Base-by-base conservation (phyloP, 2,329 filamentous ascomycete species). In the Stachybotrys echinatus region DNA sequence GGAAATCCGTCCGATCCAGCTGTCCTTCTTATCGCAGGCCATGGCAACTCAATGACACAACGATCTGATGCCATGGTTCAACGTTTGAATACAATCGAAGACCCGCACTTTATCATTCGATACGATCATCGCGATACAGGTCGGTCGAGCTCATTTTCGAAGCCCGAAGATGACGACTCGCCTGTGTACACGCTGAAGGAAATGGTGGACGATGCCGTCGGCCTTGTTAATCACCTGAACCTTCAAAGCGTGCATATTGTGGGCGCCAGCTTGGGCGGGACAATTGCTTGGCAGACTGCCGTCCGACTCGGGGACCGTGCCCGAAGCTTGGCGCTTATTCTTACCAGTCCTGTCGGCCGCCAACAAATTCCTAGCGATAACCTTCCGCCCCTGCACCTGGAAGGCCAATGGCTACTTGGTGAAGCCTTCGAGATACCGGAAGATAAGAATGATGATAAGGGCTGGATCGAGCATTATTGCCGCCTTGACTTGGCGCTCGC, bases 201-300 rank as follows among this genome's bases (percentile, higher is more conserved):
- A 17, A 61, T 65, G 61, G 60, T 55, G 10, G 46, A 50, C 3
- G 61, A 65, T 12, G 52, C 61, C 5, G 61, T 63, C n/a, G 58
- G 57, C 1, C 56, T 66, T 1, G 50, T 57, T 22, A 49, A 55
- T 7, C 63, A 65, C 21, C 53, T 65, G 2, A 47, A 50, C 3
- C 50, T 65, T 2, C 51, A 55, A 4, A 49, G 53, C 0, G 51
- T 61, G 8, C 61, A 66, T 27, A 3, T 66, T 1, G 53, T 64
- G 2, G 62, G 61, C 5, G 23, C 49, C 2, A 65, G 63, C 22
- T 53, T 63, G 37, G 62, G 63, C 18, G 61, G 63, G 0, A 52
- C 58, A 1, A 50, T 64, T 5, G 52, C 58, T 4, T 63, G 56
- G 49, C 50, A 55, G 6, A 46, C 60, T 2, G 59, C 62, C 20